Conservation (phyloP, 768 basidiomycete genomes). For the Tephrocybe rancida region DNA sequence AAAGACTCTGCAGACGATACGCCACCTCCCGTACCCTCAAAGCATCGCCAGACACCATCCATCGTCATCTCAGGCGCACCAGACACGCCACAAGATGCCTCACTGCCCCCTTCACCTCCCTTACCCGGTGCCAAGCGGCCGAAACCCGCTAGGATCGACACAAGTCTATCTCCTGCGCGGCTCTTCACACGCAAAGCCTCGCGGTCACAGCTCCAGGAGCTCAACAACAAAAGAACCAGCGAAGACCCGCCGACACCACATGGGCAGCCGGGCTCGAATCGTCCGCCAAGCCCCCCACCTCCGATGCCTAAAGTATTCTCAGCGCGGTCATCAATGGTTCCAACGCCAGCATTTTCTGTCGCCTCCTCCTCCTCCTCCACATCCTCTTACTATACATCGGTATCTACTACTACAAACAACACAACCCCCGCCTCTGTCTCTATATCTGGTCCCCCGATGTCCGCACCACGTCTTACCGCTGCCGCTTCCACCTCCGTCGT, state of each 20-base stretch:
- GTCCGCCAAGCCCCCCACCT: slow-evolving; percentile 2
- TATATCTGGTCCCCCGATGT: not conserved
- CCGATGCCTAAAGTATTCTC: slow-evolving; percentile 3
- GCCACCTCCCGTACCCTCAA: not conserved
- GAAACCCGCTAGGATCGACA: slow-evolving; percentile 11
- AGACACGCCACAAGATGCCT: not conserved
- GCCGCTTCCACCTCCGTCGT: slow-evolving; percentile 1
- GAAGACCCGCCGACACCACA: slow-evolving; percentile 6
- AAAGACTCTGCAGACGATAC: not conserved
- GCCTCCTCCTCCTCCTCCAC: not conserved
- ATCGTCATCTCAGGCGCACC: slow-evolving; percentile 1
- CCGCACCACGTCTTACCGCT: not conserved
- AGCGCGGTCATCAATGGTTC: not conserved
- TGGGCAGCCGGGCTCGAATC: not conserved
- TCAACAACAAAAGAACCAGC: not conserved
- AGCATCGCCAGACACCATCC: slow-evolving; percentile 4
- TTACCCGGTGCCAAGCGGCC: not conserved
- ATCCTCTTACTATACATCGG: not conserved
- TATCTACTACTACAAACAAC: not conserved
- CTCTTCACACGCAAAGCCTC: slow-evolving; percentile 13
- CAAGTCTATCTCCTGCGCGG: slow-evolving; percentile 3
- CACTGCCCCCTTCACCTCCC: not conserved
- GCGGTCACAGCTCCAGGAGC: slow-evolving; percentile 5
- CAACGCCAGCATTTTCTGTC: not conserved
- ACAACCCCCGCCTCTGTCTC: not conserved